These are phyloP conservation scores for Zygoascus biomembranicola DNA, from an alignment of 805 yeast genomes.

Conservation along the genomic window DNA sequence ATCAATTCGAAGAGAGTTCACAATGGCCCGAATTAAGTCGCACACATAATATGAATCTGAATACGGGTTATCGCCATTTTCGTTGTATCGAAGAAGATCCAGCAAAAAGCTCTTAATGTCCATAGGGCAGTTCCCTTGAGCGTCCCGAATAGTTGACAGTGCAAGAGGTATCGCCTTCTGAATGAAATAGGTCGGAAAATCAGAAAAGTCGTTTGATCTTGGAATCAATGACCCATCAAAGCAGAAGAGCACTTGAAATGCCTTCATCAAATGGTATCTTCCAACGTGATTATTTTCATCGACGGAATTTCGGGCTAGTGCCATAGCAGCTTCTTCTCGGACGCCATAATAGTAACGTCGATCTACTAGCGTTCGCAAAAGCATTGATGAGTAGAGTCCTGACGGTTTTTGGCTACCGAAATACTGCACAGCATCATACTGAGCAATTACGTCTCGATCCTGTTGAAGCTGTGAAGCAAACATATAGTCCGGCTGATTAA, in stretches of 20 bases:
- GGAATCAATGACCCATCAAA: conserved; percentile 63
- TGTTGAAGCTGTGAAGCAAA: conserved; percentile 87
- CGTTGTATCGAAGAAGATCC: conserved; percentile 72
- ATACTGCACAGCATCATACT: conserved; percentile 68
- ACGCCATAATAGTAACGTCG: conserved; percentile 81
- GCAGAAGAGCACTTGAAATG: conserved; percentile 65
- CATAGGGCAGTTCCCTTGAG: conserved; percentile 52
- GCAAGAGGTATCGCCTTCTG: conserved; percentile 61
- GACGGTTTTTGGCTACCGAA: conserved; percentile 60
- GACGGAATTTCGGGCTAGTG: conserved; percentile 60
- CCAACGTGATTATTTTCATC: conserved; percentile 63
- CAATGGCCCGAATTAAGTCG: conserved; percentile 47
- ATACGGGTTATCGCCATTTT: conserved; percentile 69
- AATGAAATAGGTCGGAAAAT: conserved; percentile 59
- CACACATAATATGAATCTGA: conserved; percentile 64
- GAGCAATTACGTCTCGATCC: conserved; percentile 96
- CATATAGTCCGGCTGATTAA: conserved; percentile 93
- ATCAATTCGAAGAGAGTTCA: conserved; percentile 29
- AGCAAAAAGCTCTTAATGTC: conserved; percentile 56
- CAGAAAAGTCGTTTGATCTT: conserved; percentile 68
- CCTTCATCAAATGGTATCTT: conserved; percentile 57
- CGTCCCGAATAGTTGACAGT: conserved; percentile 52
- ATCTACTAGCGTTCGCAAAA: conserved; percentile 78
- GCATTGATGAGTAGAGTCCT: conserved; percentile 60
- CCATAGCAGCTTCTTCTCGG: conserved; percentile 76